Conservation (phyloP, 2,329 filamentous ascomycete genomes). For the Alternaria sp. region DNA sequence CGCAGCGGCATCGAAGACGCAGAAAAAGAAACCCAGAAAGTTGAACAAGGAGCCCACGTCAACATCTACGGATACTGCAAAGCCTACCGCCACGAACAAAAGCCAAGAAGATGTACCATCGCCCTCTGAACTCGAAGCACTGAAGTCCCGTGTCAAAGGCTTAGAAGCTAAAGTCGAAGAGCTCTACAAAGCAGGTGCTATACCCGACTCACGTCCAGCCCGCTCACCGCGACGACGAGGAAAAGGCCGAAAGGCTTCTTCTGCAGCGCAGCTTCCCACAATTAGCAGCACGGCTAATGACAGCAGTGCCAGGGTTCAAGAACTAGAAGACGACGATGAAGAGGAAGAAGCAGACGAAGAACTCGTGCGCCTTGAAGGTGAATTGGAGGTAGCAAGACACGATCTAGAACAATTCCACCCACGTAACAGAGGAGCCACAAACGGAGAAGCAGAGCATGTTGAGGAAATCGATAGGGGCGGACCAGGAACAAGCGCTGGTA, state of each 20-base stretch:
- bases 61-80: conserved; percentile 7
- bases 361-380: conserved; percentile 42
- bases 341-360: conserved; percentile 47
- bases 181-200: conserved; percentile 35
- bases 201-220: conserved; percentile 20
- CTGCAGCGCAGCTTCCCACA: conserved; percentile 34
- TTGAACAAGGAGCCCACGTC: conserved; percentile 43
- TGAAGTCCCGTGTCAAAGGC: conserved; percentile 47
- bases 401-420: conserved; percentile 43
- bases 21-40: conserved; percentile 42
- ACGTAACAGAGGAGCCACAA: conserved; percentile 14
- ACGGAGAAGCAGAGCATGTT: conserved; percentile 30
- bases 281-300: conserved; percentile 10
- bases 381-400: conserved; percentile 44
- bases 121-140: conserved; percentile 44
- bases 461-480: conserved; percentile 43
- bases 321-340: conserved; percentile 23
- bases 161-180: conserved; percentile 51
- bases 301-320: conserved; percentile 27
- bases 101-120: conserved; percentile 21
- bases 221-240: conserved; percentile 47
- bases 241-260: conserved; percentile 43
- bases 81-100: conserved; percentile 5
- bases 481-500: conserved; percentile 2
- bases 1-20: conserved; percentile 5